phyloP scores from a whole-genome alignment of 768 basidiomycete genomes.

The Tulasnella calospora region DNA sequence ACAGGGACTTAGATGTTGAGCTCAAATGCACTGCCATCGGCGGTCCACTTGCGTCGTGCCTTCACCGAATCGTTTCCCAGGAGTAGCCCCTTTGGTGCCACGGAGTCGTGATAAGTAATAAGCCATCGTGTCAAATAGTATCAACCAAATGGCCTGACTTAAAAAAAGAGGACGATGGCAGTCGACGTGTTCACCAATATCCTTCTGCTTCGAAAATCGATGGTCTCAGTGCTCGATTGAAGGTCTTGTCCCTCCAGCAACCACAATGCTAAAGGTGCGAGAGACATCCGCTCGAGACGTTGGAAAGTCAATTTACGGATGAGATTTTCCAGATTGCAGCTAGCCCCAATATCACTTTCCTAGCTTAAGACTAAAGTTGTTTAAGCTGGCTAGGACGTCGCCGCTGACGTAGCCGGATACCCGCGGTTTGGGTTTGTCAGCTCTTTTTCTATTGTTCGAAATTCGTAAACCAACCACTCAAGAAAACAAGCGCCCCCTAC shows the following conservation, averaged over 20 bases:
- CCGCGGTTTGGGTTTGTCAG: slow-evolving; percentile 7
- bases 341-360: neutral
- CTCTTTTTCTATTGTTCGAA: neutral
- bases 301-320: neutral
- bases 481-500: neutral
- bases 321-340: neutral
- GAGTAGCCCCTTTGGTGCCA: neutral
- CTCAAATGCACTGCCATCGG: neutral
- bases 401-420: neutral
- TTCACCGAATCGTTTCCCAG: neutral
- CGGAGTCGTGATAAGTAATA: neutral
- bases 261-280: neutral
- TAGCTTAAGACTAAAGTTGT: too few relatives aligned
- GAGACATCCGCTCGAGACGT: neutral
- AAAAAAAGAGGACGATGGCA: neutral
- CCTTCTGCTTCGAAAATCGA: neutral
- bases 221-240: neutral
- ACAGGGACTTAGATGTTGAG: neutral
- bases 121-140: neutral
- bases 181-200: neutral
- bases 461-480: neutral
- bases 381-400: neutral
- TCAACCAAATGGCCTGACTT: neutral
- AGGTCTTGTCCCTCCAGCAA: neutral
- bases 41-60: neutral